phyloP scores from a whole-genome alignment of 2,329 filamentous ascomycete species.

The Colletotrichum melonis region DNA sequence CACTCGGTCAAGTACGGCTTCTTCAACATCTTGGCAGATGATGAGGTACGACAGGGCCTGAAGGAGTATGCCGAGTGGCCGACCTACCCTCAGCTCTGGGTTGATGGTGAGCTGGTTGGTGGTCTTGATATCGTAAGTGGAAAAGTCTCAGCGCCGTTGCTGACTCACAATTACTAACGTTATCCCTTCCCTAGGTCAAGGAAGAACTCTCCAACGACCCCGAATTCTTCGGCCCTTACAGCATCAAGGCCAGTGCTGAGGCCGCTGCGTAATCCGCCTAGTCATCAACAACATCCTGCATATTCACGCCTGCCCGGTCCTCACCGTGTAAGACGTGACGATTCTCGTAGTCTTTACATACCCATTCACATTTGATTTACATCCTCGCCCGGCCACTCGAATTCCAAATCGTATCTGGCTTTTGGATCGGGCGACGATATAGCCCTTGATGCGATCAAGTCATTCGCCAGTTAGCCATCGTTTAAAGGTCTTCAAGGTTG shows the following conservation, averaged over 20 bases:
- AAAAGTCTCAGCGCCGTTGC: neutral
- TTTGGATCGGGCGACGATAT: neutral
- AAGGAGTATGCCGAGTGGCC: slow-evolving; percentile 99
- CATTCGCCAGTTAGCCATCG: neutral
- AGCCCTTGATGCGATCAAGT: neutral
- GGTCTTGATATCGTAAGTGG: slow-evolving; percentile 91
- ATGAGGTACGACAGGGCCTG: slow-evolving; percentile 94
- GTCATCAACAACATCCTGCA: neutral
- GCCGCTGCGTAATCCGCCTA: slow-evolving; percentile 42
- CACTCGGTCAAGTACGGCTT: slow-evolving; percentile 96
- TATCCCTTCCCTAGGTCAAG: slow-evolving; percentile 73
- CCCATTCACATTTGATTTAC: slow-evolving; percentile 4
- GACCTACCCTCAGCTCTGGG: slow-evolving; percentile 95
- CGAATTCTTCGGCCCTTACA: slow-evolving; percentile 84
- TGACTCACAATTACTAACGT: neutral
- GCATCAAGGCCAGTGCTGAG: slow-evolving; percentile 59
- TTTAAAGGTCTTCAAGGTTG: neutral
- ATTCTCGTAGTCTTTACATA: slow-evolving; percentile 3
- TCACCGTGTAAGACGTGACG: neutral
- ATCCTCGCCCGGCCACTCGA: neutral
- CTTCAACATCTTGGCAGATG: slow-evolving; percentile 98
- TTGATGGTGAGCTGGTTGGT: slow-evolving; percentile 89
- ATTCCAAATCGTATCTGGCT: neutral
- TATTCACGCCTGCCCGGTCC: neutral
- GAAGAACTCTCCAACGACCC: slow-evolving; percentile 89